Evolutionary conservation across 2,329 filamentous ascomycete species (phyloP).

Genomic region (Sporothrix globosa): DNA sequence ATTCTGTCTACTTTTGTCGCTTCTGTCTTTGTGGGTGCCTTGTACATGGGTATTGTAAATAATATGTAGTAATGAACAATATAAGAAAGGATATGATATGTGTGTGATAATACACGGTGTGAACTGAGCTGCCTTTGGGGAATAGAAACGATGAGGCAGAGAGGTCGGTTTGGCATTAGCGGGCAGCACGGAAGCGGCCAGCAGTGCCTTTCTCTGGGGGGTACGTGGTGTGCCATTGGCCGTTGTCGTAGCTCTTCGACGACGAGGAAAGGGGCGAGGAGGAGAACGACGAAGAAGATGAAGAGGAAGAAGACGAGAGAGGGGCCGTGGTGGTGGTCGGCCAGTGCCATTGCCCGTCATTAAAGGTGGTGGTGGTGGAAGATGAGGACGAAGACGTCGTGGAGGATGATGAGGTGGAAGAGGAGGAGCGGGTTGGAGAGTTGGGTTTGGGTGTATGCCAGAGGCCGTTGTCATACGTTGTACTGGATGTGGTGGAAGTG

Average conservation of each 20-base stretch:
- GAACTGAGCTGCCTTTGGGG: not conserved
- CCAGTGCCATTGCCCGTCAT: constrained; percentile 5
- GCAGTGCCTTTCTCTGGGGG: constrained; percentile 50
- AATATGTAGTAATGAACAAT: constrained; percentile 16
- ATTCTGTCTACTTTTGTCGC: not conserved
- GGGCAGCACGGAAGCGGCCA: constrained; percentile 33
- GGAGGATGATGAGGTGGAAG: not conserved
- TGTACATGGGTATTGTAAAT: not conserved
- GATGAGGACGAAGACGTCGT: constrained; percentile 3
- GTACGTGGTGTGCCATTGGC: constrained; percentile 53
- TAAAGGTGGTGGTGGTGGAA: constrained; percentile 13
- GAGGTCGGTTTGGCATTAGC: not conserved
- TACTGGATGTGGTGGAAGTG: constrained; percentile 14
- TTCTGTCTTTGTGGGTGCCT: not conserved
- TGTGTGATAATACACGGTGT: not conserved
- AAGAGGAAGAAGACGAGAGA: not conserved
- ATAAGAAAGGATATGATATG: not conserved
- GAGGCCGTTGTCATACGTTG: not conserved
- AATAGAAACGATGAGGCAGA: not conserved
- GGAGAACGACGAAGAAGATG: not conserved
- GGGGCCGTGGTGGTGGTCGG: not conserved
- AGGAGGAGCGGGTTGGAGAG: not conserved
- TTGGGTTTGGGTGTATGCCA: not conserved
- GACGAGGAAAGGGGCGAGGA: constrained; percentile 29
- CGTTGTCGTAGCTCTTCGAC: constrained; percentile 46